Conservation (phyloP, 2,329 filamentous ascomycete genomes). For the Colletotrichum shisoi region DNA sequence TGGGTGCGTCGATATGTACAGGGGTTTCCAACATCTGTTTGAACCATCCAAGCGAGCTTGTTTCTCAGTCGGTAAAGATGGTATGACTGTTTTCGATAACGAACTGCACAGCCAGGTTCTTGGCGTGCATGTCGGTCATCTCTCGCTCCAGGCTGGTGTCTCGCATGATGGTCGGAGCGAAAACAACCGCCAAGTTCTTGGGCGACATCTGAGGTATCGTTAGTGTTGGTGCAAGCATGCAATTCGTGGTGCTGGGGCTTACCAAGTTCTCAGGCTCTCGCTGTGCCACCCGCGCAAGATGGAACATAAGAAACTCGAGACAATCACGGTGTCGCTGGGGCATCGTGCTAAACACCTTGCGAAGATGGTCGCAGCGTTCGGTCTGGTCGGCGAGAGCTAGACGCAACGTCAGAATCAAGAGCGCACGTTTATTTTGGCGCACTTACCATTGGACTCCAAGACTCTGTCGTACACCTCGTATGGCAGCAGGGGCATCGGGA, state of each 20-base stretch:
- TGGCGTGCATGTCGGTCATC: conserved; percentile 94
- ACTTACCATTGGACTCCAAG: conserved; percentile 78
- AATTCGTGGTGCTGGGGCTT: conserved; percentile 47
- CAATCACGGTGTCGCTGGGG: conserved; percentile 87
- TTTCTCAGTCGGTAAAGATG: conserved; percentile 69
- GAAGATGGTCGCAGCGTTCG: conserved; percentile 75
- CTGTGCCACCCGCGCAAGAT: conserved; percentile 84
- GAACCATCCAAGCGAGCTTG: conserved; percentile 15
- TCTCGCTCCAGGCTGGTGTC: conserved; percentile 88
- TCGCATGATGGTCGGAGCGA: conserved; percentile 96
- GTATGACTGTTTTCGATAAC: conserved; percentile 87
- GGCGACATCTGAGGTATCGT: conserved; percentile 77
- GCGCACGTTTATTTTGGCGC: conserved; percentile 20
- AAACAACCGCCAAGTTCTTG: conserved; percentile 94
- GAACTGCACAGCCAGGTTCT: conserved; percentile 91
- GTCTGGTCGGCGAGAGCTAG: conserved; percentile 70
- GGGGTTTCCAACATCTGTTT: conserved; percentile 16
- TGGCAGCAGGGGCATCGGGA: conserved; percentile 87
- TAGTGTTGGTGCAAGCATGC: background rate
- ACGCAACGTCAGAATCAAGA: conserved; percentile 41
- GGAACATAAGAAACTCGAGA: conserved; percentile 92
- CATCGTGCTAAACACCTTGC: conserved; percentile 77
- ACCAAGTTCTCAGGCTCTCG: conserved; percentile 85
- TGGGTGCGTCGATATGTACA: conserved; percentile 38
- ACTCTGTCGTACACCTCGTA: conserved; percentile 92